Conservation (phyloP, 1,284 basidiomycete species). For the Pulchroboletus neoregius region DNA sequence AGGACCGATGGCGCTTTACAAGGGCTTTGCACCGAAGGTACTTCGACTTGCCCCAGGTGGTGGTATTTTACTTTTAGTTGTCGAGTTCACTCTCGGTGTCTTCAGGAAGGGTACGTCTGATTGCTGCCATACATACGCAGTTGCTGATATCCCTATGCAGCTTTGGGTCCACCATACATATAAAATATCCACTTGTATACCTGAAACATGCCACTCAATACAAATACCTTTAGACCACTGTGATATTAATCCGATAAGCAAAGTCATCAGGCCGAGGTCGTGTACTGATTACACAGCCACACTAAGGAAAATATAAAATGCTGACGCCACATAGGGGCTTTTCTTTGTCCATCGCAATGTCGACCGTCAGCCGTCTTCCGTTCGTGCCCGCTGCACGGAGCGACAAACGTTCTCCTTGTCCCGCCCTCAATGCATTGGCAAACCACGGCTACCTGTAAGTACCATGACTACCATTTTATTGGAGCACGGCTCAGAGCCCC, state of each 20-base stretch:
- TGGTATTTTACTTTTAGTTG: conserved; percentile 90
- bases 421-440: conserved; percentile 47
- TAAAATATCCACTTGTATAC: conserved; percentile 15
- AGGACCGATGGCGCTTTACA: conserved; percentile 87
- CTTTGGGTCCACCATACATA: conserved; percentile 36
- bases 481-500: conserved; percentile 29
- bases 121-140: neutral
- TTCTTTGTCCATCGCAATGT: conserved; percentile 22
- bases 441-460: conserved; percentile 49
- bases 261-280: neutral
- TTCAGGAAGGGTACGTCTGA: conserved; percentile 66
- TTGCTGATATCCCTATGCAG: conserved; percentile 14
- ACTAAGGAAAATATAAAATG: conserved; percentile 9
- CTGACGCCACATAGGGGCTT: conserved; percentile 23
- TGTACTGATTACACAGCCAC: conserved; percentile 17
- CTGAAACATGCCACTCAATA: conserved; percentile 1
- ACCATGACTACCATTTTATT: conserved; percentile 17
- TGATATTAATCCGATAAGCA: neutral
- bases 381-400: conserved; percentile 29
- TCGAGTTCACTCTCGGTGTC: conserved; percentile 73
- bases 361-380: conserved; percentile 37
- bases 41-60: conserved; percentile 90
- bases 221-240: conserved; percentile 3
- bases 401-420: conserved; percentile 44
- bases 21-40: conserved; percentile 87